A percentile compares a stretch with the other conserved stretches of the same genome.
Conservation (phyloP, 495 filamentous ascomycete species). For the Penicillium cinerascens region DNA sequence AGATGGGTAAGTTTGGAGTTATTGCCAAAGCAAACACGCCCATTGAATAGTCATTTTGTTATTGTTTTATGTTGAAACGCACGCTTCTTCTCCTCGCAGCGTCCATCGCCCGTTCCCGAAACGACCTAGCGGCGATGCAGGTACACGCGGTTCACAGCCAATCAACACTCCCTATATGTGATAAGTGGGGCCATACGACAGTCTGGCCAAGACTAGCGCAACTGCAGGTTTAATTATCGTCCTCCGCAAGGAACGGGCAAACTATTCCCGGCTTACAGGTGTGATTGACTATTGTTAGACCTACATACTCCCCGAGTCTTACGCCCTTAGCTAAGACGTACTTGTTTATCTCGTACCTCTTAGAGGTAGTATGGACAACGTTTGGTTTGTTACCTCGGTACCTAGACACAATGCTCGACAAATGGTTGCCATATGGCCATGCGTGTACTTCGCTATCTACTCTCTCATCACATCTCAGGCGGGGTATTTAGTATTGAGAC, state of each 20-base stretch:
- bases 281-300: neutral
- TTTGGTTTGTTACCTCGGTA: neutral
- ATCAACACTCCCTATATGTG: neutral
- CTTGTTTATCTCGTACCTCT: too few species aligned
- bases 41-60: neutral
- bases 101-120: neutral
- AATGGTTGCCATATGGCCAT: neutral
- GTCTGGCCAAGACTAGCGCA: constrained; percentile 7
- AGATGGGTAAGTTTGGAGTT: neutral
- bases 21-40: too few species aligned
- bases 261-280: neutral
- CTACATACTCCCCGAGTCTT: neutral
- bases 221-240: constrained; percentile 10
- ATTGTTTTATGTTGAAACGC: neutral
- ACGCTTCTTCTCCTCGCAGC: neutral
- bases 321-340: neutral
- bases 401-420: neutral
- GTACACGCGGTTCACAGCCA: constrained; percentile 13
- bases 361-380: too few species aligned
- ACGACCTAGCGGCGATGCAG: constrained; percentile 15
- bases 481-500: constrained; percentile 27
- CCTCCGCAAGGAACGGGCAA: neutral
- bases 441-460: constrained; percentile 21
- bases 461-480: constrained; percentile 13
- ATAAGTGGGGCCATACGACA: constrained; percentile 6